Evolutionary conservation across 176 grass and related monocot species (phyloP).

Genomic region (Zoysia pacifica): DNA sequence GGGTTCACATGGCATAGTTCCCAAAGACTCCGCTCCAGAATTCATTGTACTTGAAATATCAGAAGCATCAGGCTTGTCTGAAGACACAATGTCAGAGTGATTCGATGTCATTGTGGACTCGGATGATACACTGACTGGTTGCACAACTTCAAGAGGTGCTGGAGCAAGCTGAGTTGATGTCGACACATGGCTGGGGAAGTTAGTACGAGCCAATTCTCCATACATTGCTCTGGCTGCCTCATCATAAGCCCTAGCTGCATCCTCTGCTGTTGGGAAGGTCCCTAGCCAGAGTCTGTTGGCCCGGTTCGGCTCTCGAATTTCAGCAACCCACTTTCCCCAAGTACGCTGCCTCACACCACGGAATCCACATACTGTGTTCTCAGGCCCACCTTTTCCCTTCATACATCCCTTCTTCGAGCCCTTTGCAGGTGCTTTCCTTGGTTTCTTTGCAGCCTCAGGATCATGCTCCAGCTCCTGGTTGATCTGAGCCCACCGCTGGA

Average conservation of each 20-base stretch:
- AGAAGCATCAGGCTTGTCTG: neutral
- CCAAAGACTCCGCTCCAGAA: neutral
- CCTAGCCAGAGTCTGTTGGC: slow-evolving; percentile 83
- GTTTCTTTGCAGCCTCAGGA: neutral
- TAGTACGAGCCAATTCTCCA: slow-evolving; percentile 58
- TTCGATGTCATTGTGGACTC: slow-evolving; percentile 54
- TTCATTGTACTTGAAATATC: slow-evolving; percentile 20
- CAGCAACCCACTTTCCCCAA: slow-evolving; percentile 98
- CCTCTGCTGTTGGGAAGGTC: slow-evolving; percentile 62
- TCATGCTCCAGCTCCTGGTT: slow-evolving; percentile 47
- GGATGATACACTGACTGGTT: slow-evolving; percentile 23
- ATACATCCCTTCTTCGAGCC: slow-evolving; percentile 98
- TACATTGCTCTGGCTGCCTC: slow-evolving; percentile 93
- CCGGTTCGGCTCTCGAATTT: slow-evolving; percentile 79
- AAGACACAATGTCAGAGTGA: slow-evolving; percentile 13
- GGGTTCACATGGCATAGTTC: neutral
- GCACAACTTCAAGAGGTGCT: neutral
- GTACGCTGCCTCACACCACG: slow-evolving; percentile 86
- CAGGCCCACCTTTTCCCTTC: slow-evolving; percentile 90
- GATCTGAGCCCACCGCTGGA: slow-evolving; percentile 64
- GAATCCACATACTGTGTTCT: slow-evolving; percentile 64
- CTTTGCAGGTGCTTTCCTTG: slow-evolving; percentile 69
- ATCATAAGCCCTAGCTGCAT: slow-evolving; percentile 81
- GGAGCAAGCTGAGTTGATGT: neutral
- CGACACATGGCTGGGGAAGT: slow-evolving; percentile 34